These are phyloP conservation scores for Claviceps humidiphila DNA, from an alignment of 2,329 filamentous ascomycete genomes.

Conservation along the genomic window DNA sequence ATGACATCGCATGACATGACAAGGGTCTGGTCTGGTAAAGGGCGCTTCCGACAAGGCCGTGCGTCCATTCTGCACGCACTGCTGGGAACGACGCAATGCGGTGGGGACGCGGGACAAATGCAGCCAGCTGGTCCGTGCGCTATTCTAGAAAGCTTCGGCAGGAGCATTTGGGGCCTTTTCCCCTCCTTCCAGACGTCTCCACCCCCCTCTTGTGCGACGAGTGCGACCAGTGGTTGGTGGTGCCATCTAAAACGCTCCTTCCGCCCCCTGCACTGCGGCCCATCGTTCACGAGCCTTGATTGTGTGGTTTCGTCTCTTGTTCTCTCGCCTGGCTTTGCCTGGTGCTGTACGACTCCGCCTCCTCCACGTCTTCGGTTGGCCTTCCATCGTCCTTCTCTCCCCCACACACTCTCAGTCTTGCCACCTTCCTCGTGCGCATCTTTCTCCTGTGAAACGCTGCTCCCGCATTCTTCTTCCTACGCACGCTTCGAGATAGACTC, in stretches of 20 bases:
- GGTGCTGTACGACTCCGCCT: neutral
- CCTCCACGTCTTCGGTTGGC: neutral
- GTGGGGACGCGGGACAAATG: conserved; percentile 5
- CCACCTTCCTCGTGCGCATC: neutral
- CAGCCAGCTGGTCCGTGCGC: conserved; percentile 11
- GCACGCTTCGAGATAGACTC: neutral
- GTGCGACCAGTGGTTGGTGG: no score
- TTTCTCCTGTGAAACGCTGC: neutral
- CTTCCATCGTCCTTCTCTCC: neutral
- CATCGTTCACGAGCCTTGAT: neutral
- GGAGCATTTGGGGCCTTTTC: conserved; percentile 2
- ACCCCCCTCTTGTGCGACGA: neutral
- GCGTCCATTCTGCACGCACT: no score
- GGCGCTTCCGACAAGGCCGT: no score
- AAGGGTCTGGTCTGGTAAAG: no score
- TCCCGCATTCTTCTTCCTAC: neutral
- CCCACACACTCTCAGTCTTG: neutral
- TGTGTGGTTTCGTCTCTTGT: neutral
- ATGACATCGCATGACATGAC: no score
- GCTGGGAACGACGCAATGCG: neutral
- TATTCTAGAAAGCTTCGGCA: conserved; percentile 16
- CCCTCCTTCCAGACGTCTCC: neutral
- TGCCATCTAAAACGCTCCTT: neutral
- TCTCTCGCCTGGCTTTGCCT: neutral
- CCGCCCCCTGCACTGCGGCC: neutral